Evolutionary conservation across 108 stramenopile species (phyloP), one percentile per base, ranked within the genome.

Genomic region (Fistulifera pelliculosa): DNA sequence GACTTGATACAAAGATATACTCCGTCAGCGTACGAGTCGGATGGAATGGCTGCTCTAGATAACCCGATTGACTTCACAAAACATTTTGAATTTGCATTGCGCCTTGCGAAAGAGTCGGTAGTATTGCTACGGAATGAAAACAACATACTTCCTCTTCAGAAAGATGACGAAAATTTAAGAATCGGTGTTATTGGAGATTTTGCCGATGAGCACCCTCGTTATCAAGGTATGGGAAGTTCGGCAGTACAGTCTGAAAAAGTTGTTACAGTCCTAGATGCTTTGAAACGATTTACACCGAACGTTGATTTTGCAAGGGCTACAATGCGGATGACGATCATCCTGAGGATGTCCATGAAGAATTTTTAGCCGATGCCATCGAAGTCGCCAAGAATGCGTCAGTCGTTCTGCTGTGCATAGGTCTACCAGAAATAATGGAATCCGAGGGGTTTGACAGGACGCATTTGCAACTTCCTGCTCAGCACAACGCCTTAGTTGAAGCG

Each of bases 371-470:
- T 26, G 70, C 71, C 11, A 49, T 60, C 7, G 52, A 54, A 16
- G 55, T 61, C 1, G 73, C 71, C 2, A 45, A 55, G 41, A 23
- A 35, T 0, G 40, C 58, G 13, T 54, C 74, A 11, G 75, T 71
- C 0, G 77, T 69, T 18, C 21, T 80, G 19, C 18, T 80, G 4
- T 65, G 76, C 18, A 38, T 82, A 16, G 83, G 83, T 10, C 52
- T 83, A 5, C 73, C 79, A 14, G 76, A 77, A 43, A 66, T 76
- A 25, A 44, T 65, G 42, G 74, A 75, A 47, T 60, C 76, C 13
- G 87, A 89, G 58, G 83, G 83, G 18, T 64, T 68, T 24, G 87
- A 89, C 54, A 60, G 87, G 12, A 21, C 42, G 11, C 54, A 61
- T 5, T 31, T 82, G 17, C 42, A 56, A 0, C 22, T 69, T 1